phyloP scores from a whole-genome alignment of 352 stramenopile species.

The Globisporangium orthogonon region DNA sequence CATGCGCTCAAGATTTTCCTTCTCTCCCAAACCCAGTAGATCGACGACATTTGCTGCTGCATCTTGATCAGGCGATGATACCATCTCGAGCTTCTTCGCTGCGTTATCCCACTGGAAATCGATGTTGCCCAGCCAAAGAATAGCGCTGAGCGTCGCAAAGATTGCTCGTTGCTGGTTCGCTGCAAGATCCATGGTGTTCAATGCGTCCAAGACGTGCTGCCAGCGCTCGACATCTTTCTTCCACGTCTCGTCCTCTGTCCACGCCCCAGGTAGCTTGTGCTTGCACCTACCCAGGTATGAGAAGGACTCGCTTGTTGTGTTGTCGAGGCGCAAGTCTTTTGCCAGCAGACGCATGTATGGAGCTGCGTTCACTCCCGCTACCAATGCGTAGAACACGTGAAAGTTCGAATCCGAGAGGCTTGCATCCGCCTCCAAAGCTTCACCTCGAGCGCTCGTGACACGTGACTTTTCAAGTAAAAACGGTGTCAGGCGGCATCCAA shows the following conservation, averaged over 20 bases:
- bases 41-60: conserved; percentile 22
- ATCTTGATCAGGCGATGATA: conserved; percentile 11
- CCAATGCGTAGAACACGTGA: conserved; percentile 67
- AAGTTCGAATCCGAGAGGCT: conserved; percentile 41
- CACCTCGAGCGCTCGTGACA: conserved; percentile 27
- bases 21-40: conserved; percentile 25
- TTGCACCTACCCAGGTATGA: conserved; percentile 36
- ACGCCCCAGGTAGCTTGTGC: conserved; percentile 23
- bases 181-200: conserved; percentile 37
- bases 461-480: conserved; percentile 68
- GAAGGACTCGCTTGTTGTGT: conserved; percentile 31
- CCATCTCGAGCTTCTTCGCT: conserved; percentile 24
- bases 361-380: conserved; percentile 44
- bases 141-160: conserved; percentile 56
- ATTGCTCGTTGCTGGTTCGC: conserved; percentile 35
- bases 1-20: conserved; percentile 26
- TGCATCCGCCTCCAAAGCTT: neutral
- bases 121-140: conserved; percentile 72
- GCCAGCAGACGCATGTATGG: conserved; percentile 24
- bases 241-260: conserved; percentile 26
- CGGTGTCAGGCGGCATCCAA: conserved; percentile 42
- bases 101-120: conserved; percentile 25
- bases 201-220: conserved; percentile 42
- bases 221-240: conserved; percentile 66
- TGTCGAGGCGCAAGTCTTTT: conserved; percentile 36